phyloP scores from a whole-genome alignment of 2,329 filamentous ascomycete genomes.

The Capronia coronata region DNA sequence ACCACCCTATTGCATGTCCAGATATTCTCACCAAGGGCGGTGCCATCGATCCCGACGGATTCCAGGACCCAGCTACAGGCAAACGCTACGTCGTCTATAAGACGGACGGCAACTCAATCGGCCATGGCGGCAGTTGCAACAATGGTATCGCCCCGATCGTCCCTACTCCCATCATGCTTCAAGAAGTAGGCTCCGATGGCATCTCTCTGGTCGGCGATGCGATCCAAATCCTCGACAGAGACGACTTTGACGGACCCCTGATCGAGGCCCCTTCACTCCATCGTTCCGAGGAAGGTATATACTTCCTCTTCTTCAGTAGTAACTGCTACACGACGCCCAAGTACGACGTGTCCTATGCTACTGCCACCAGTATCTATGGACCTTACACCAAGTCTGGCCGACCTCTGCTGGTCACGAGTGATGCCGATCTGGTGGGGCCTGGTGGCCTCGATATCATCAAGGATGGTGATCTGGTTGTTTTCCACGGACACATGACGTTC shows the following conservation, averaged over 20 bases:
- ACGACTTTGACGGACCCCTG: slow-evolving; percentile 56
- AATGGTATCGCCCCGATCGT: slow-evolving; percentile 39
- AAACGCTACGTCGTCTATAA: slow-evolving; percentile 59
- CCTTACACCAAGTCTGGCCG: slow-evolving; percentile 35
- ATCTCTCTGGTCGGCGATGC: slow-evolving; percentile 48
- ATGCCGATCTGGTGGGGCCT: slow-evolving; percentile 25
- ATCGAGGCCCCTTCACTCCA: slow-evolving; percentile 55
- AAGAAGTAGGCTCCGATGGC: slow-evolving; percentile 42
- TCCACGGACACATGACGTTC: slow-evolving; percentile 26
- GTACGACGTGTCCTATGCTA: slow-evolving; percentile 58
- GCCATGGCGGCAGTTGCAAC: slow-evolving; percentile 43
- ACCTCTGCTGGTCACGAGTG: slow-evolving; percentile 34
- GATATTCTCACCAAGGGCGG: slow-evolving; percentile 43
- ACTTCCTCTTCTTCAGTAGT: slow-evolving; percentile 58
- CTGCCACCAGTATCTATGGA: slow-evolving; percentile 36
- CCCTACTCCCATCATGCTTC: slow-evolving; percentile 38
- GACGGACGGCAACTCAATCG: slow-evolving; percentile 56
- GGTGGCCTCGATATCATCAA: slow-evolving; percentile 28
- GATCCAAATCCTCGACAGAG: slow-evolving; percentile 55
- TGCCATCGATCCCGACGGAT: slow-evolving; percentile 58
- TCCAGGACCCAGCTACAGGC: slow-evolving; percentile 47
- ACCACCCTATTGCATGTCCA: slow-evolving; percentile 49
- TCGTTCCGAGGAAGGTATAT: slow-evolving; percentile 41
- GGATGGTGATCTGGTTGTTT: slow-evolving; percentile 24
- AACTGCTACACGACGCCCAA: slow-evolving; percentile 50